These are phyloP conservation scores for Tetraselmis striata DNA, from an alignment of 139 green algal genomes.

Conservation along the genomic window DNA sequence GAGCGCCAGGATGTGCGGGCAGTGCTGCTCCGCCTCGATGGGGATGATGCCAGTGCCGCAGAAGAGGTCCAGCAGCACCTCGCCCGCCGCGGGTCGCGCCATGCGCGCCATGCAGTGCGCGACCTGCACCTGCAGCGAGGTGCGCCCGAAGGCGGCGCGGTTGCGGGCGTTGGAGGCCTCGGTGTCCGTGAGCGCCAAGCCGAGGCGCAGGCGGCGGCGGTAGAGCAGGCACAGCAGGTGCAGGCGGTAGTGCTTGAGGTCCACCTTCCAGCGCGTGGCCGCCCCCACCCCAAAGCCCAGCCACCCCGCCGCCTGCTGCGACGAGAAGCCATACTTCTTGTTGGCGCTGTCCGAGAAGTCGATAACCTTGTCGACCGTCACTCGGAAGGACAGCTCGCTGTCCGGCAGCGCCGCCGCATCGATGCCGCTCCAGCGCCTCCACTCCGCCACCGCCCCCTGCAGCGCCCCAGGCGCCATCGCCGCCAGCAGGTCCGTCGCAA, in stretches of 20 bases:
- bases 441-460: not conserved
- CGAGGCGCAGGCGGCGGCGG: not conserved
- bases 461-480: not conserved
- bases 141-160: not conserved
- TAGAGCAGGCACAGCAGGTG: not conserved
- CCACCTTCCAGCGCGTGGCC: not conserved
- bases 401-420: not conserved
- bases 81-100: no score
- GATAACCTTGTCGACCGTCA: not conserved
- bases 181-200: not conserved
- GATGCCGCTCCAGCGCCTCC: not conserved
- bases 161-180: not conserved
- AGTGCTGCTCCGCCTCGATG: not conserved
- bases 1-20: not conserved
- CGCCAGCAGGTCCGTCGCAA: not conserved
- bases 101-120: not conserved
- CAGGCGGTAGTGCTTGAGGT: not conserved
- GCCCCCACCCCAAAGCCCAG: not conserved
- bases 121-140: not conserved
- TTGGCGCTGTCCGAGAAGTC: not conserved
- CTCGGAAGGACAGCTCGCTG: not conserved
- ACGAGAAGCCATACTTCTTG: not conserved
- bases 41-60: not conserved
- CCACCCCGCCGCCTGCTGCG: not conserved
- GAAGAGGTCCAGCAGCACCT: not conserved